Percentiles rank a stretch among this genome's conserved stretches.
These are phyloP conservation scores for Radiomyces spectabilis DNA, from an alignment of 192 early-diverging fungal species.

Conservation along the genomic window DNA sequence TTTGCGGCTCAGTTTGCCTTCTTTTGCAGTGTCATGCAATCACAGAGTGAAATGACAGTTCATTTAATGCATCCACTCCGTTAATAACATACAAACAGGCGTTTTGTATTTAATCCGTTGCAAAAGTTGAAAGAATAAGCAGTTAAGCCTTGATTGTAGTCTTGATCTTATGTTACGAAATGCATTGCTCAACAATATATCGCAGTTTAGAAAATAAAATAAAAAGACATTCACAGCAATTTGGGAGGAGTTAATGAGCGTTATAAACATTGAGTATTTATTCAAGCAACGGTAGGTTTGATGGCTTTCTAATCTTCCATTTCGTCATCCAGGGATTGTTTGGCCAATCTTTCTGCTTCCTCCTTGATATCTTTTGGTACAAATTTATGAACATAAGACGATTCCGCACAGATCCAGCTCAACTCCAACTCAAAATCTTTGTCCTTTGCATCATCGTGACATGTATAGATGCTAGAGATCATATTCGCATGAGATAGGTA, in stretches of 20 bases:
- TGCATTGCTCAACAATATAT: too few species aligned
- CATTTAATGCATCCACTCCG: too few species aligned
- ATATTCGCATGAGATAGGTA: not conserved
- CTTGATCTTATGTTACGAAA: too few species aligned
- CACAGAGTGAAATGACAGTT: too few species aligned
- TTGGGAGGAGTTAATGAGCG: too few species aligned
- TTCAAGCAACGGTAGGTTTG: not conserved
- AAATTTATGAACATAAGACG: constrained; percentile 67
- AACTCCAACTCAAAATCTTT: constrained; percentile 98
- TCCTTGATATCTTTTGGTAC: constrained; percentile 83
- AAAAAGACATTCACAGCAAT: not conserved
- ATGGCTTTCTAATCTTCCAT: constrained; percentile 42
- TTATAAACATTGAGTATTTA: too few species aligned
- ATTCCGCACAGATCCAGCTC: constrained; percentile 89
- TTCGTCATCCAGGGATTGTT: constrained; percentile 43
- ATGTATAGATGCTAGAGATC: constrained; percentile 72
- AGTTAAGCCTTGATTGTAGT: too few species aligned
- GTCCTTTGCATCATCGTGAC: constrained; percentile 96
- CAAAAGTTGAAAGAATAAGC: too few species aligned
- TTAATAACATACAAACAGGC: too few species aligned
- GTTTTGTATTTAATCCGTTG: too few species aligned
- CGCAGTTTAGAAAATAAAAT: not conserved
- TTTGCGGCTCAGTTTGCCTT: too few species aligned
- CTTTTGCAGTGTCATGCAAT: too few species aligned
- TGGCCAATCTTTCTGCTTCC: constrained; percentile 78